These are phyloP conservation scores for Schizophyllum commune DNA, from an alignment of 1,284 basidiomycete species.

Conservation along the genomic window DNA sequence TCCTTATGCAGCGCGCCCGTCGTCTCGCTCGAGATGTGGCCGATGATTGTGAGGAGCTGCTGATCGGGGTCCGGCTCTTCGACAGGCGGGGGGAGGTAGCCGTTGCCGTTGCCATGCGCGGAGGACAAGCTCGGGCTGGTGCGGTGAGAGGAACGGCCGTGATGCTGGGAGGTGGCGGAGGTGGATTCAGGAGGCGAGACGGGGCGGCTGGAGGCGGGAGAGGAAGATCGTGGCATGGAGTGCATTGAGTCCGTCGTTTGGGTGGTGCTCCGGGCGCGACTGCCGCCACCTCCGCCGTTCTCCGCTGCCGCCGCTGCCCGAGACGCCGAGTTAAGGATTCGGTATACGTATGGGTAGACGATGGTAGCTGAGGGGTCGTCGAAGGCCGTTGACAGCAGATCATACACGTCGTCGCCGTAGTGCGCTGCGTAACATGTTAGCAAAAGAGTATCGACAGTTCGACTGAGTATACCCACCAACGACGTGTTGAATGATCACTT, in stretches of 20 bases:
- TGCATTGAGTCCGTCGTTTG: slow-evolving; percentile 21
- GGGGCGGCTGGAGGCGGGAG: slow-evolving; percentile 53
- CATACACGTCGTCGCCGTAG: slow-evolving; percentile 76
- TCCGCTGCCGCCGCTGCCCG: slow-evolving; percentile 31
- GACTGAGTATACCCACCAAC: no score
- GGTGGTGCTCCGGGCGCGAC: slow-evolving; percentile 11
- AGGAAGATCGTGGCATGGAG: slow-evolving; percentile 32
- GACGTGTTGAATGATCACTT: slow-evolving; percentile 94
- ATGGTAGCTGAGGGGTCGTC: slow-evolving; percentile 80
- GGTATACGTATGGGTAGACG: slow-evolving; percentile 79
- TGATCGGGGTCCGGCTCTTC: slow-evolving; percentile 78
- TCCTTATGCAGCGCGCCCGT: slow-evolving; percentile 79
- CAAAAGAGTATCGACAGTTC: no score
- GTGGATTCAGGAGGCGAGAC: slow-evolving; percentile 54
- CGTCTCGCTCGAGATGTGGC: slow-evolving; percentile 84
- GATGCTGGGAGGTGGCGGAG: slow-evolving; percentile 44
- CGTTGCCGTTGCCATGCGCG: slow-evolving; percentile 35
- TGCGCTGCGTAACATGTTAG: slow-evolving; percentile 46
- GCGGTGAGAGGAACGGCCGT: slow-evolving; percentile 48
- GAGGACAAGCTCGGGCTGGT: slow-evolving; percentile 64
- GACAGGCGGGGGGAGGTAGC: slow-evolving; percentile 34
- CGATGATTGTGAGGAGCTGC: slow-evolving; percentile 77
- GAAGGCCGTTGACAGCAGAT: slow-evolving; percentile 68
- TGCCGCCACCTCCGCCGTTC: slow-evolving; percentile 20
- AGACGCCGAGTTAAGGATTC: slow-evolving; percentile 68